Base-by-base conservation (phyloP, 441 rosid genomes). In the Kokia cookei region DNA sequence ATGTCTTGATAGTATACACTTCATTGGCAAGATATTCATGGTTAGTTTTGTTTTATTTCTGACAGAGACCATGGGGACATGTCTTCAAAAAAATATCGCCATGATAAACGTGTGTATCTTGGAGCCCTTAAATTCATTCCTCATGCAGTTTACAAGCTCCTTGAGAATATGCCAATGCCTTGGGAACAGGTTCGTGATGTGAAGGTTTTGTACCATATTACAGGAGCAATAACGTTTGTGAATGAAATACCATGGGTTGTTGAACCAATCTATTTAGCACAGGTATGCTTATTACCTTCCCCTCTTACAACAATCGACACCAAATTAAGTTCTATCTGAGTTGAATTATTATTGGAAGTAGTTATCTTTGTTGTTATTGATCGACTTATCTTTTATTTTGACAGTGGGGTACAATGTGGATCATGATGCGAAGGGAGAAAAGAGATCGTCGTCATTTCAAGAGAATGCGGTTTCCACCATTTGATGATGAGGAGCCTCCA, bases 381-480 rank as follows among this genome's bases (percentile, higher is more conserved):
- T 48, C 51, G n/a, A 71, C 59, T 65, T 74, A 2, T 64, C 5
- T 27, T 12, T 73, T 43, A 13, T 59, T 55, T 76, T 35, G 22
- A 54, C 82, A 94, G 97, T 96, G 99, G 99, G 99, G 99, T 51
- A 76, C 98, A 15, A 96, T 96, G 99, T 96, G 99, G 99, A 96
- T 96, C 58, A 96, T 96, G 99, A 96, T 96, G 98, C 83, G 99
- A 68, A 92, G 98, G 75, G 99, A 96, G 87, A 96, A 96, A 85
- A 90, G 99, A 85, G 99, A 96, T 74, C 89, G 99, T 69, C 88
- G 98, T 65, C 99, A 96, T 79, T 96, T 96, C 84, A 96, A 96
- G 87, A 86, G 98, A 71, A 96, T 96, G 99, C 87, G 98, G 70
- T 96, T 96, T 83, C 99, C 99, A 3, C 99, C 99, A 37, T 96